Percentiles rank a stretch among this genome's conserved stretches.
Conservation (phyloP, 108 stramenopile genomes). For the Stephanodiscus minutulus region DNA sequence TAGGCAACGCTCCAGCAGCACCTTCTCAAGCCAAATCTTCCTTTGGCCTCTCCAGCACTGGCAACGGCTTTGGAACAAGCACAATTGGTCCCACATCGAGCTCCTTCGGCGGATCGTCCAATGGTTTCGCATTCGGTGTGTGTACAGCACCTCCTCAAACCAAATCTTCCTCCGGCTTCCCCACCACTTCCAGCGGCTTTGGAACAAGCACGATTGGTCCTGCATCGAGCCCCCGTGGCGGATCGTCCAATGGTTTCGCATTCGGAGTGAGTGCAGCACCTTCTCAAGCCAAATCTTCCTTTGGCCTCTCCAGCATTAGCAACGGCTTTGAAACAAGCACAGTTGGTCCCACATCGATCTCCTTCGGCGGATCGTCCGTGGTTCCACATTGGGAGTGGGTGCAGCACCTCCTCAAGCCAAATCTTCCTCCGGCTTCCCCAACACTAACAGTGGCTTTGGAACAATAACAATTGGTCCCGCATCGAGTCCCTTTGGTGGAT, state of each 20-base stretch:
- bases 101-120: neutral
- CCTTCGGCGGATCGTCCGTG: conserved; percentile 2
- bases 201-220: conserved; percentile 19
- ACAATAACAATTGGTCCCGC: neutral
- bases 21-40: conserved; percentile 2
- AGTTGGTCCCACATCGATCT: conserved; percentile 3
- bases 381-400: neutral
- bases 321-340: conserved; percentile 24
- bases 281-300: neutral
- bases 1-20: conserved; percentile 37
- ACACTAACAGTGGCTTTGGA: conserved; percentile 22
- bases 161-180: conserved; percentile 1
- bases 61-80: conserved; percentile 24
- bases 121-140: neutral
- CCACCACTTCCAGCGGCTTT: conserved; percentile 12
- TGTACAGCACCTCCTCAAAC: neutral
- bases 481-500: neutral
- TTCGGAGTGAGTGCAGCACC: conserved; percentile 18
- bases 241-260: neutral
- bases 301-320: neutral
- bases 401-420: conserved; percentile 14
- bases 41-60: neutral
- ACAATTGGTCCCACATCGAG: conserved; percentile 12
- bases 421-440: conserved; percentile 2
- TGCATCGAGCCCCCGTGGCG: conserved; percentile 4